Evolutionary conservation across 192 early-diverging fungal genomes (phyloP).

Genomic region (Coemansia erecta): DNA sequence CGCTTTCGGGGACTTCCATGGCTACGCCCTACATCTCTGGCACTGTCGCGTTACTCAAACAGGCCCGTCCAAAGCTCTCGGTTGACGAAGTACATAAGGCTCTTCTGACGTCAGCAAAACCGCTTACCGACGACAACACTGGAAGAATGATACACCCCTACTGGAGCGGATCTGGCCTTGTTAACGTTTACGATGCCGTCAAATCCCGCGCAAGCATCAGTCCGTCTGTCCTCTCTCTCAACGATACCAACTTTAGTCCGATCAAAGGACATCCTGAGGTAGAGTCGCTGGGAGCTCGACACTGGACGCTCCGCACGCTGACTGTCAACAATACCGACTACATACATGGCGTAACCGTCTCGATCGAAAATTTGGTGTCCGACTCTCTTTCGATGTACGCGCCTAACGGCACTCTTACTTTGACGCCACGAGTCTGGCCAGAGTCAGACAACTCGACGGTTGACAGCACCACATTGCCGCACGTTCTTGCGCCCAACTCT

Average conservation of each 20-base stretch:
- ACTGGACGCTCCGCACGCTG: constrained; percentile 22
- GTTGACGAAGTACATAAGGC: constrained; percentile 26
- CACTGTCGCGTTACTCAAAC: constrained; percentile 61
- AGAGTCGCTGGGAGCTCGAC: background rate
- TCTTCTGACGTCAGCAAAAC: constrained; percentile 57
- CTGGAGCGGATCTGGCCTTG: constrained; percentile 66
- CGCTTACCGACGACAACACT: constrained; percentile 36
- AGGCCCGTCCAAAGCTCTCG: constrained; percentile 41
- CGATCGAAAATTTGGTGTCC: constrained; percentile 9
- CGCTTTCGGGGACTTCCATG: constrained; percentile 80
- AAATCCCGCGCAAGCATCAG: constrained; percentile 49
- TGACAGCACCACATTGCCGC: constrained; percentile 11
- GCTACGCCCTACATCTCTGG: constrained; percentile 74
- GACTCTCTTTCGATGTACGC: constrained; percentile 42
- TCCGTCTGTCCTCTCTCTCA: constrained; percentile 60
- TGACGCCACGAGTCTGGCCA: constrained; percentile 25
- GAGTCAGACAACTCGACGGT: background rate
- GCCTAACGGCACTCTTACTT: constrained; percentile 18
- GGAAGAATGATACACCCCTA: constrained; percentile 45
- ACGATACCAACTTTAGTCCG: constrained; percentile 16
- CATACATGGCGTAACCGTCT: constrained; percentile 13
- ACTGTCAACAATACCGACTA: constrained; percentile 30
- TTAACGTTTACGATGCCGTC: constrained; percentile 67
- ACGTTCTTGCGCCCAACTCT: background rate
- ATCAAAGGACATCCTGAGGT: background rate